Evolutionary conservation across 1,284 basidiomycete species (phyloP).

Genomic region (Leccinum griseonigrum): DNA sequence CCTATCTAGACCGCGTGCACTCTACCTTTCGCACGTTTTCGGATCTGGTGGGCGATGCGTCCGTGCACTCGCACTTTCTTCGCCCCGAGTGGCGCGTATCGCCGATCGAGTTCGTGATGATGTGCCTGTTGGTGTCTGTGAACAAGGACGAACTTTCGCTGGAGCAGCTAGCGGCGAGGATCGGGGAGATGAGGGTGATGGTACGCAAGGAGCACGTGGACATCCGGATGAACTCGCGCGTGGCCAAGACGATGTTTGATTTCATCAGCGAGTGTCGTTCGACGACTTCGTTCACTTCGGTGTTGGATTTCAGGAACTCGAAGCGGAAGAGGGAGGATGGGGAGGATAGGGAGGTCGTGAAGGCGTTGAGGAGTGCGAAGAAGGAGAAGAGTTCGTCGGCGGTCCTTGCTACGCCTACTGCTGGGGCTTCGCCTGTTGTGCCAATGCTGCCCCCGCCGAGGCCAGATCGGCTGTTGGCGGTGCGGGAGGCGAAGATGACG

Average conservation of each 20-base stretch:
- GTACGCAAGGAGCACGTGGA: slow-evolving; percentile 49
- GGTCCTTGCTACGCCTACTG: not conserved
- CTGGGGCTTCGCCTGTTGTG: not conserved
- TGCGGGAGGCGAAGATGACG: slow-evolving; percentile 17
- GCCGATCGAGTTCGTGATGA: slow-evolving; percentile 62
- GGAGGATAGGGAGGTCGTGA: not conserved
- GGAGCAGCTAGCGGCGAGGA: slow-evolving; percentile 41
- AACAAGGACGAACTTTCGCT: slow-evolving; percentile 37
- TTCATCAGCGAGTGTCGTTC: slow-evolving; percentile 34
- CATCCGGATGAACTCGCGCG: slow-evolving; percentile 51
- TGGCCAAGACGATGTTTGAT: slow-evolving; percentile 47
- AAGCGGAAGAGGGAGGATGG: slow-evolving; percentile 33
- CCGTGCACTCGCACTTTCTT: slow-evolving; percentile 35
- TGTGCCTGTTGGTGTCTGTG: slow-evolving; percentile 48
- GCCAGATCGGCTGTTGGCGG: slow-evolving; percentile 16
- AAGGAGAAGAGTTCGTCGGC: slow-evolving; percentile 8
- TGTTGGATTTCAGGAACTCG: not conserved
- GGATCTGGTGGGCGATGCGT: slow-evolving; percentile 36
- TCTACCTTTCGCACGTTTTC: slow-evolving; percentile 46
- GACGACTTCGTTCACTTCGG: not conserved
- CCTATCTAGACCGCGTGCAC: slow-evolving; percentile 37
- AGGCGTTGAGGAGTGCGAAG: not conserved
- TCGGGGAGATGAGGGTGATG: slow-evolving; percentile 48
- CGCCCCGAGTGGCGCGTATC: slow-evolving; percentile 42
- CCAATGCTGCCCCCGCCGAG: slow-evolving; percentile 21